Conservation (phyloP, 2,329 filamentous ascomycete species). For the Westerdykella aurantiaca region DNA sequence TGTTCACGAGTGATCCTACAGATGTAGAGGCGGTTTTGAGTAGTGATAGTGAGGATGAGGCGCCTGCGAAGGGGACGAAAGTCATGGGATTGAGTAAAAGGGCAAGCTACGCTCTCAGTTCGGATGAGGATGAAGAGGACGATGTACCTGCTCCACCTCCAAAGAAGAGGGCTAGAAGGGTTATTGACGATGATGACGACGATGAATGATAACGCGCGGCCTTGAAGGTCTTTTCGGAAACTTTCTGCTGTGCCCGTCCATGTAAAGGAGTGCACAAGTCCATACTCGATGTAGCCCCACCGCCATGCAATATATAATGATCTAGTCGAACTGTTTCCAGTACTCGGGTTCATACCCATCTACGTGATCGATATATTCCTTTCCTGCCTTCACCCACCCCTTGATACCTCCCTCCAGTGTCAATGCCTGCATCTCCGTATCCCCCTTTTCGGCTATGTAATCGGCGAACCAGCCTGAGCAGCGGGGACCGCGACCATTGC, state of each 20-base stretch:
- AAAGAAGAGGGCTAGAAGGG: slow-evolving; percentile 22
- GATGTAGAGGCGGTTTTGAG: slow-evolving; percentile 31
- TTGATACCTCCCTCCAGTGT: slow-evolving; percentile 43
- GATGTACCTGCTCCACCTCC: slow-evolving; percentile 7
- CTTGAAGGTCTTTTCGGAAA: background rate
- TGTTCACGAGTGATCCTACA: slow-evolving; percentile 32
- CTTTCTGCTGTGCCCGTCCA: background rate
- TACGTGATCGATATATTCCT: slow-evolving; percentile 34
- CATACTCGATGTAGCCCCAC: too few relatives aligned
- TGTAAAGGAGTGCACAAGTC: too few relatives aligned
- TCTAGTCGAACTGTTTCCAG: slow-evolving; percentile 36
- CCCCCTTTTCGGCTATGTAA: slow-evolving; percentile 28
- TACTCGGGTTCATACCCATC: slow-evolving; percentile 39
- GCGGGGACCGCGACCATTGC: slow-evolving; percentile 30
- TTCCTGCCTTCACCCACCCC: slow-evolving; percentile 41
- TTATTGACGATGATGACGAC: slow-evolving; percentile 31
- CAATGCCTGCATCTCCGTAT: slow-evolving; percentile 38
- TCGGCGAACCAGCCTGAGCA: slow-evolving; percentile 36
- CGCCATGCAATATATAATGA: too few relatives aligned
- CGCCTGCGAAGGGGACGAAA: slow-evolving; percentile 7
- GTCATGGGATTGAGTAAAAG: slow-evolving; percentile 10
- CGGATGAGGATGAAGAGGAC: slow-evolving; percentile 17
- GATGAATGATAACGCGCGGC: slow-evolving; percentile 7
- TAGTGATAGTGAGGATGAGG: slow-evolving; percentile 31
- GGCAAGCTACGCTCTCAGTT: slow-evolving; percentile 17